Evolutionary conservation across 2,329 filamentous ascomycete species (phyloP), one percentile per base, ranked within the genome.

Genomic region (Mycocentrospora acerina): DNA sequence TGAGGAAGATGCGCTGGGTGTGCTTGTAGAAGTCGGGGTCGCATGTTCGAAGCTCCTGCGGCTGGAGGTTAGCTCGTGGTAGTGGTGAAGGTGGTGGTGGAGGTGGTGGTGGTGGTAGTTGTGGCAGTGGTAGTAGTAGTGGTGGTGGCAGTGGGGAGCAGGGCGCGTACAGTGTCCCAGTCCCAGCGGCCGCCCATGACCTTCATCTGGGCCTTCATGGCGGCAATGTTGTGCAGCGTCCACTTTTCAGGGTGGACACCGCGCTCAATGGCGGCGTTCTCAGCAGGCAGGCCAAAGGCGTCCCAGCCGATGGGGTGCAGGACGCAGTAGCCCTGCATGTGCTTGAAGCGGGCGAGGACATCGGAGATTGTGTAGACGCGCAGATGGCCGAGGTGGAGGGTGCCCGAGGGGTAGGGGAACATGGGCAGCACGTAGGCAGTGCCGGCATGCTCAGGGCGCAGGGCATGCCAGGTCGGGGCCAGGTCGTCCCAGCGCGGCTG

Each of bases 241-340:
- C 90, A 95, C 7, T 74, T 74, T 7, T 79, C 84, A 2, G 90
- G 89, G 57, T 87, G 80, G 44, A 91, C 77, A 10, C 88, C 87
- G 46, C 85, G 75, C 68, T 94, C 88, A 40, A 94, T 86, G 7
- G 90, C 90, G 13, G 90, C 90, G 70, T 95, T 95, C 67, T 95
- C 90, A 29, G 90, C 90, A 9, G 90, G 90, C 39, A 95, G 72
- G 2, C 90, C 90, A 69, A 95, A 95, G 4, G 88, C 87, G 73
- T 95, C 90, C 89, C 90, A 95, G 9, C 90, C 90, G 78, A 95
- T 95, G n/a, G 90, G 88, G 48, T 95, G 80, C 36, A 94, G 68
- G 22, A 94, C 88, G 38, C 86, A 71, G 51, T 82, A 76, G 12
- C 89, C 89, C 52, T 83, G 81, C 70, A 95, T 82, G 17, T 77